phyloP scores from a whole-genome alignment of 2,329 filamentous ascomycete species.

The Fusarium luffae region DNA sequence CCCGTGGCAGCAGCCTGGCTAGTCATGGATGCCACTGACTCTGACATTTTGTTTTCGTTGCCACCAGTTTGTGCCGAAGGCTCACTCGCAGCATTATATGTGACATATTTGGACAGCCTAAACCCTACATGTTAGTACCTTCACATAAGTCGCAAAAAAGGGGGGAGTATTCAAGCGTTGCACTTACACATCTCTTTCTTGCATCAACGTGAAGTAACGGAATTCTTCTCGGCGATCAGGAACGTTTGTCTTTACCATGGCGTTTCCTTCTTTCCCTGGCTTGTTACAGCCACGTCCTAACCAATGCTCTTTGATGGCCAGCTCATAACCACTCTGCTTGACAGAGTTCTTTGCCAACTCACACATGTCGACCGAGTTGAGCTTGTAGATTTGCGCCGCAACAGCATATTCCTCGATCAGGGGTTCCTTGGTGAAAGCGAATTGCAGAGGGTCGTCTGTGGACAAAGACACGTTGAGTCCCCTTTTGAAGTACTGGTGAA shows the following conservation, averaged over 20 bases:
- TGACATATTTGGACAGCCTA: conserved; percentile 58
- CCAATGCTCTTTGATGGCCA: conserved; percentile 90
- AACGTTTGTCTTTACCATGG: conserved; percentile 95
- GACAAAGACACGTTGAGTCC: conserved; percentile 96
- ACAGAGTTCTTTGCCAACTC: conserved; percentile 97
- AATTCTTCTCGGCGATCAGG: conserved; percentile 93
- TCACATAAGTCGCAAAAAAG: not conserved
- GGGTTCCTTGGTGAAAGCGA: conserved; percentile 98
- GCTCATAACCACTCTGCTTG: conserved; percentile 92
- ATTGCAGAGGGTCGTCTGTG: conserved; percentile 96
- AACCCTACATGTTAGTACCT: conserved; percentile 4
- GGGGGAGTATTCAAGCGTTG: not conserved
- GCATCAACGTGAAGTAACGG: conserved; percentile 83
- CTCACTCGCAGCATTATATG: conserved; percentile 48
- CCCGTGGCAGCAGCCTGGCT: conserved; percentile 11
- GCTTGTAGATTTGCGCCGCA: conserved; percentile 97
- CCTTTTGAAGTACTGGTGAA: conserved; percentile 93
- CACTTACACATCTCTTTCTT: conserved; percentile 85
- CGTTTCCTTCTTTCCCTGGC: conserved; percentile 85
- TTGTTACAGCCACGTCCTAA: conserved; percentile 81
- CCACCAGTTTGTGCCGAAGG: conserved; percentile 11
- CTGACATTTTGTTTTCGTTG: conserved; percentile 30
- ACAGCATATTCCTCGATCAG: conserved; percentile 98
- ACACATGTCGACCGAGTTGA: conserved; percentile 97
- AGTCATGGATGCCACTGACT: conserved; percentile 29